Conservation (phyloP, 768 basidiomycete species). For the Leccinum aurantiacum region DNA sequence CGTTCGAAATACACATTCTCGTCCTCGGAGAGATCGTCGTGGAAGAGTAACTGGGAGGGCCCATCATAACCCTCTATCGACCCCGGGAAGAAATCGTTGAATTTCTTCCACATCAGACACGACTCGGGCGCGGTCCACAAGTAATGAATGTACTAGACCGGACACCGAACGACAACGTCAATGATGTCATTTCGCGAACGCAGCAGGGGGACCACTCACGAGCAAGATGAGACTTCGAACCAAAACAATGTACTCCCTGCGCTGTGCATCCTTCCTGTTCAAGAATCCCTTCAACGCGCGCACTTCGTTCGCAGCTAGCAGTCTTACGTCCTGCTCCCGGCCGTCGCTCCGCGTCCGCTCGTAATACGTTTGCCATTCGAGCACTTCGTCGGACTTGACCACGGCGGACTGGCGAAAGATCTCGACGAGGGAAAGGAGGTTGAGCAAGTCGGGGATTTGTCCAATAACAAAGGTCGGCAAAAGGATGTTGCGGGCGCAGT, state of each 20-base stretch:
- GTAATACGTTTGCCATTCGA: slow-evolving; percentile 30
- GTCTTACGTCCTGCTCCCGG: slow-evolving; percentile 11
- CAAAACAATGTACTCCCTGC: slow-evolving; percentile 27
- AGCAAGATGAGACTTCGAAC: slow-evolving; percentile 21
- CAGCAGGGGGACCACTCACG: slow-evolving; percentile 10
- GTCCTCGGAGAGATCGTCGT: slow-evolving; percentile 21
- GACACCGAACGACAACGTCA: not conserved
- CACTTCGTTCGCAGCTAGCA: slow-evolving; percentile 22
- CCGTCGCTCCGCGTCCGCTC: slow-evolving; percentile 5
- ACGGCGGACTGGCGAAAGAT: slow-evolving; percentile 19
- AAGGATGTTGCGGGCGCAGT: slow-evolving; percentile 31
- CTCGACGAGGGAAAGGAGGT: slow-evolving; percentile 26
- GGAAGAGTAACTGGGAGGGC: slow-evolving; percentile 26
- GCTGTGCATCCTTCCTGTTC: slow-evolving; percentile 12
- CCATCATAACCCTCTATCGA: slow-evolving; percentile 6
- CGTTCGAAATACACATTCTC: slow-evolving; percentile 22
- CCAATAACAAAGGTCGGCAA: slow-evolving; percentile 30
- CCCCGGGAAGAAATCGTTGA: slow-evolving; percentile 32
- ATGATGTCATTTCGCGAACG: not conserved
- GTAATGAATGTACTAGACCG: slow-evolving; percentile 28
- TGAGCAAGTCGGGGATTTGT: slow-evolving; percentile 32
- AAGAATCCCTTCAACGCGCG: slow-evolving; percentile 12
- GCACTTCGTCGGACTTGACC: slow-evolving; percentile 17
- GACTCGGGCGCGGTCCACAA: slow-evolving; percentile 30
- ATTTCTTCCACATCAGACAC: slow-evolving; percentile 17